Percentiles rank a stretch among this genome's conserved stretches.
phyloP scores from a whole-genome alignment of 2,329 filamentous ascomycete species.

The Scleromitrula shiraiana region DNA sequence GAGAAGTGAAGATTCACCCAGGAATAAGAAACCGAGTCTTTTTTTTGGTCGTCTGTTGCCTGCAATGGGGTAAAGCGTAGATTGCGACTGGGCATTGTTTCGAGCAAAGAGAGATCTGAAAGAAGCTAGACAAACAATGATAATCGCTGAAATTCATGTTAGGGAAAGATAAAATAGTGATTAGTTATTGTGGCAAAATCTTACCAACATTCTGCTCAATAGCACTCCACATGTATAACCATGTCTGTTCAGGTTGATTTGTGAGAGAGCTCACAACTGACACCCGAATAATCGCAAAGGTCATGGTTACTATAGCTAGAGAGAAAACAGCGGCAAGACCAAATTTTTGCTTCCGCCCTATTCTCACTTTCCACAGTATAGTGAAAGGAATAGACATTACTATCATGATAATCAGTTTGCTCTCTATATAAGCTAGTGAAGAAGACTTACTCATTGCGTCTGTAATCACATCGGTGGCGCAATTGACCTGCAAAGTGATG shows the following conservation, averaged over 20 bases:
- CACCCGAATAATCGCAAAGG: background rate
- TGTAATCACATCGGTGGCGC: background rate
- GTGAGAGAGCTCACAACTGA: background rate
- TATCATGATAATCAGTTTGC: background rate
- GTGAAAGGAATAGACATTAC: background rate
- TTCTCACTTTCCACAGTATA: background rate
- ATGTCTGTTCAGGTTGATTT: background rate
- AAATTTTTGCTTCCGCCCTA: background rate
- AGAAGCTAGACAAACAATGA: background rate
- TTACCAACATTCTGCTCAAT: background rate
- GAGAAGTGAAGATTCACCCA: too few species aligned
- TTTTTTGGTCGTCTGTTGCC: too few species aligned
- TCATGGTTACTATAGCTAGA: background rate
- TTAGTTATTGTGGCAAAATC: background rate
- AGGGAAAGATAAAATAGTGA: too few species aligned
- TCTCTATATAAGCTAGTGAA: background rate
- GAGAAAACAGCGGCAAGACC: background rate
- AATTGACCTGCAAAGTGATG: background rate
- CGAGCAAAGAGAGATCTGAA: background rate
- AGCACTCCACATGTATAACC: background rate
- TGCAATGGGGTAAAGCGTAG: too few species aligned
- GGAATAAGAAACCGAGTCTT: too few species aligned
- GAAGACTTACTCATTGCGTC: background rate
- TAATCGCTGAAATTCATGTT: background rate
- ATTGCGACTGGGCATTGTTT: too few species aligned